A percentile compares a stretch with the other conserved stretches of the same genome.
Evolutionary conservation across 1,284 basidiomycete species (phyloP).

Genomic region (Moesziomyces antarcticus): DNA sequence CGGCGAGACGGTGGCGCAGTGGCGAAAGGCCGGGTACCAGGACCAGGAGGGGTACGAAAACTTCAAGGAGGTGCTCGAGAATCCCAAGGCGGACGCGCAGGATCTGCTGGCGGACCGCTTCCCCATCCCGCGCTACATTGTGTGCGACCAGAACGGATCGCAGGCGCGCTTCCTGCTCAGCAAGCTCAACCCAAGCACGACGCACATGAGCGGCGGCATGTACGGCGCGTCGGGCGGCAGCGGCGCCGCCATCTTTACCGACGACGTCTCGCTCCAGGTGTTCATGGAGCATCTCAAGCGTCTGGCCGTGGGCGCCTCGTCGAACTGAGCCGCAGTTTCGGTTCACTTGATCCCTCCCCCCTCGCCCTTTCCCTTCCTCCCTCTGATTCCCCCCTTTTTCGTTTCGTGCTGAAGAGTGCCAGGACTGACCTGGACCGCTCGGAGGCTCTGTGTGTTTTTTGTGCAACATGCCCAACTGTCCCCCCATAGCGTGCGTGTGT

Average conservation of each 20-base stretch:
- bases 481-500: no score
- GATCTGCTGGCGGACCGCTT: slow-evolving; percentile 94
- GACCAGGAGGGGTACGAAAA: slow-evolving; percentile 99
- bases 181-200: slow-evolving; percentile 97
- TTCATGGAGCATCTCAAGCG: slow-evolving; percentile 70
- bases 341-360: no score
- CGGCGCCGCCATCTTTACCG: slow-evolving; percentile 97
- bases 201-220: slow-evolving; percentile 83
- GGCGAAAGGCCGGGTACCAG: slow-evolving; percentile 99
- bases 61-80: slow-evolving; percentile 91
- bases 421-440: no score
- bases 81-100: slow-evolving; percentile 76
- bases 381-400: neutral
- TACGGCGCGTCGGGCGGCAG: slow-evolving; percentile 69
- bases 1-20: slow-evolving; percentile 94
- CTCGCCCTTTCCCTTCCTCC: neutral
- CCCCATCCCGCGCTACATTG: slow-evolving; percentile 97
- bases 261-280: slow-evolving; percentile 78
- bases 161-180: slow-evolving; percentile 96
- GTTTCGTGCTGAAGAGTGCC: no score
- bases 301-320: slow-evolving; percentile 64
- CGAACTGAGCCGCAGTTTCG: slow-evolving; percentile 53
- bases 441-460: no score
- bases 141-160: slow-evolving; percentile 96
- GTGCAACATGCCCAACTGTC: no score